A percentile compares a stretch with the other conserved stretches of the same genome.
Conservation (phyloP, 768 basidiomycete genomes). For the Psilocybe azurescens region DNA sequence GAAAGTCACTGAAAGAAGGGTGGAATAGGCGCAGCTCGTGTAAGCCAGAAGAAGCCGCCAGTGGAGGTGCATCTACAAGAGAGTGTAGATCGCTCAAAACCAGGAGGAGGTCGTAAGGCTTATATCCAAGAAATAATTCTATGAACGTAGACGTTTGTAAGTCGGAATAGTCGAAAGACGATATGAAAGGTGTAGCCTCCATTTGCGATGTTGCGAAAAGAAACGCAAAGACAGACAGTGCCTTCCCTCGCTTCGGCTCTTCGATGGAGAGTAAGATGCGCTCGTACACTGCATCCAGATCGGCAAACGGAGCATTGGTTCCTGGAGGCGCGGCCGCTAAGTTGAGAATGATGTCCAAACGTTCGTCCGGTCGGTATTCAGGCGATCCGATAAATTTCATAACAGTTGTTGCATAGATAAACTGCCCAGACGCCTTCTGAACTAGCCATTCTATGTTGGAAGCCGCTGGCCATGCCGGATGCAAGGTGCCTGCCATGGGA, state of each 20-base stretch:
- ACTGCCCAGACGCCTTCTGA: slow-evolving; percentile 3
- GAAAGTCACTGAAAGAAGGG: neutral
- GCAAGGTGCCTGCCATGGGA: neutral
- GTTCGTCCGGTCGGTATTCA: neutral
- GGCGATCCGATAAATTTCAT: slow-evolving; percentile 3
- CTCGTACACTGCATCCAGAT: neutral
- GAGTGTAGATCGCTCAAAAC: neutral
- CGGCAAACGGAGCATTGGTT: neutral
- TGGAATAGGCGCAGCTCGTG: neutral
- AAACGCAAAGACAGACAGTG: neutral
- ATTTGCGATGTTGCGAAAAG: neutral
- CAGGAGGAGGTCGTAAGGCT: neutral
- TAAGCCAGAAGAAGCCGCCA: neutral
- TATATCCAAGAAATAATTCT: neutral
- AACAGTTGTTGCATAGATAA: slow-evolving; percentile 5
- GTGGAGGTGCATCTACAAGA: neutral
- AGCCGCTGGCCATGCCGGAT: neutral
- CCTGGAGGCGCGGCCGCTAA: neutral
- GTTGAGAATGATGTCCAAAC: neutral
- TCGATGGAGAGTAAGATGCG: neutral
- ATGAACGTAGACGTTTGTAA: neutral
- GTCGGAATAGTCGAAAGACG: no score
- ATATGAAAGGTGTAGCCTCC: neutral
- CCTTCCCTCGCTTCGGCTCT: neutral
- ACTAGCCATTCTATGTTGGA: neutral